A percentile compares a stretch with the other conserved stretches of the same genome.
Evolutionary conservation across 1,284 basidiomycete species (phyloP).

Genomic region (Microbotryum intermedium): DNA sequence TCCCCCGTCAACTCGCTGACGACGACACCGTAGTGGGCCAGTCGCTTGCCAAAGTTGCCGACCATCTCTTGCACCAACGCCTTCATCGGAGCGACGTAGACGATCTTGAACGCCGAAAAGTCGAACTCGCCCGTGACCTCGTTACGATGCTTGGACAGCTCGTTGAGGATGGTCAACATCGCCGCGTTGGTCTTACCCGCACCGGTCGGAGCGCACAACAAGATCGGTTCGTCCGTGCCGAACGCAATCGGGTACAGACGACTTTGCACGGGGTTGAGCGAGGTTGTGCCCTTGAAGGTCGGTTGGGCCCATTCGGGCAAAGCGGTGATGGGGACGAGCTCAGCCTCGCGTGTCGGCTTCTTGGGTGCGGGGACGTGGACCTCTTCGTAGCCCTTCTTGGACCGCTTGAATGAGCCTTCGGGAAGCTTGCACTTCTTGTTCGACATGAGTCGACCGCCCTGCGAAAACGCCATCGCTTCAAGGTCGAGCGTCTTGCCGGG

Average conservation of each 20-base stretch:
- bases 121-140: slow-evolving; percentile 77
- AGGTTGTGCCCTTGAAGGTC: slow-evolving; percentile 63
- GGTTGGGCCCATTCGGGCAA: slow-evolving; percentile 81
- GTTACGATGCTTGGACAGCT: slow-evolving; percentile 75
- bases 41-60: slow-evolving; percentile 78
- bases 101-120: slow-evolving; percentile 87
- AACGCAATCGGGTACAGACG: slow-evolving; percentile 88
- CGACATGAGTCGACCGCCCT: slow-evolving; percentile 94
- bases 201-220: slow-evolving; percentile 96
- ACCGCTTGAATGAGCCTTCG: slow-evolving; percentile 93
- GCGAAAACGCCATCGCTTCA: slow-evolving; percentile 88
- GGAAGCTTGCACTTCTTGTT: slow-evolving; percentile 98
- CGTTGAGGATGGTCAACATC: slow-evolving; percentile 84
- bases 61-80: slow-evolving; percentile 97
- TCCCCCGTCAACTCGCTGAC: slow-evolving; percentile 96
- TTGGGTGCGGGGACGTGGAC: slow-evolving; percentile 95
- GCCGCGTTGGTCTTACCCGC: slow-evolving; percentile 99
- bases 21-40: slow-evolving; percentile 71
- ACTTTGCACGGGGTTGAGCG: slow-evolving; percentile 91
- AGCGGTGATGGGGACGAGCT: slow-evolving; percentile 63
- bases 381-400: slow-evolving; percentile 95
- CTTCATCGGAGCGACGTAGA: slow-evolving; percentile 99
- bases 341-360: slow-evolving; percentile 54
- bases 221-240: slow-evolving; percentile 78
- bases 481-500: slow-evolving; percentile 83